Conservation (phyloP, 176 grass and related monocot genomes). For the Raddia guianensis region DNA sequence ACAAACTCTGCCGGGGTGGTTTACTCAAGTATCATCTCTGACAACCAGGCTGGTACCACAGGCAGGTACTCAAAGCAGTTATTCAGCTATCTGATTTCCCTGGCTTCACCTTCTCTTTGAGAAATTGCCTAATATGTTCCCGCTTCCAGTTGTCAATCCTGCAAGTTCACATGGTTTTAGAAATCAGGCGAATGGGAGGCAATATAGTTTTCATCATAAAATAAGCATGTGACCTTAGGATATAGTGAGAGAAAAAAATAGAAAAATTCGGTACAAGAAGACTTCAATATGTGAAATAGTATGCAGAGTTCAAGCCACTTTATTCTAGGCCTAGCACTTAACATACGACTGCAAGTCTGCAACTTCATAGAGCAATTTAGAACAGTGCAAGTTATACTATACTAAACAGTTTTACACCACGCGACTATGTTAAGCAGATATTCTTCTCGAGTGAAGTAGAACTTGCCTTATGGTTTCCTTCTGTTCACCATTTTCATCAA, state of each 20-base stretch:
- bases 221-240: neutral
- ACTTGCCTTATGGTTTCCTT: slow-evolving; percentile 91
- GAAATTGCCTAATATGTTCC: slow-evolving; percentile 88
- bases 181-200: neutral
- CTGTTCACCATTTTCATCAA: slow-evolving; percentile 69
- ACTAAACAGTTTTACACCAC: neutral
- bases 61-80: neutral
- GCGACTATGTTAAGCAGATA: neutral
- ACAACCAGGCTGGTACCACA: neutral
- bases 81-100: slow-evolving; percentile 46
- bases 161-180: slow-evolving; percentile 39
- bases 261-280: neutral
- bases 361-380: neutral
- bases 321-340: slow-evolving; percentile 12
- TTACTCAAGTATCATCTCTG: neutral
- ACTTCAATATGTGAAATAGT: neutral
- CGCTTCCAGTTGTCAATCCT: slow-evolving; percentile 99
- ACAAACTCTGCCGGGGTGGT: neutral
- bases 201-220: slow-evolving; percentile 3
- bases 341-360: neutral
- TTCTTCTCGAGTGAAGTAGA: slow-evolving; percentile 16
- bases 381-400: too few species aligned
- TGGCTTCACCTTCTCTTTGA: slow-evolving; percentile 85
- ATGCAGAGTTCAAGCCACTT: neutral
- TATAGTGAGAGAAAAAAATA: neutral